Evolutionary conservation across 805 yeast species (phyloP).

Genomic region (Nakazawaea sp.): DNA sequence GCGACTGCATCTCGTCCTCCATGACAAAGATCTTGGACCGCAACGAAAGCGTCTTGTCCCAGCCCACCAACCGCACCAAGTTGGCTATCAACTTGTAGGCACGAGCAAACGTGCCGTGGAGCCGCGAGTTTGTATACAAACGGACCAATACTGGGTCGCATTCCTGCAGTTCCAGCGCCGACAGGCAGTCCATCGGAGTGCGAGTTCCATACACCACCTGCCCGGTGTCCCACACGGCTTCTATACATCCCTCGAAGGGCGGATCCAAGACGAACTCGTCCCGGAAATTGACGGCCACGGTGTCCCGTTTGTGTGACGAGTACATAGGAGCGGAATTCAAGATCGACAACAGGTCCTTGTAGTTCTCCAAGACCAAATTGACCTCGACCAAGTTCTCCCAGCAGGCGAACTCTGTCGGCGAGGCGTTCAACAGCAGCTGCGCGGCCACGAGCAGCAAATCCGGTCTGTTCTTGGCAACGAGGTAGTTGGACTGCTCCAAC

Average conservation of each 20-base stretch:
- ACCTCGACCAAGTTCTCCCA: slow-evolving; percentile 64
- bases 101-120: slow-evolving; percentile 45
- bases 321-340: slow-evolving; percentile 75
- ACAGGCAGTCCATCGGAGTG: slow-evolving; percentile 25
- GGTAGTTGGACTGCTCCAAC: slow-evolving; percentile 56
- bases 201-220: slow-evolving; percentile 27
- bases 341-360: slow-evolving; percentile 53
- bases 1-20: slow-evolving; percentile 52
- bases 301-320: slow-evolving; percentile 37
- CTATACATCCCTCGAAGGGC: slow-evolving; percentile 47
- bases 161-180: slow-evolving; percentile 27
- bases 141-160: slow-evolving; percentile 42
- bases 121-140: slow-evolving; percentile 40
- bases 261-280: slow-evolving; percentile 39
- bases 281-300: slow-evolving; percentile 34
- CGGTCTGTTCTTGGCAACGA: slow-evolving; percentile 45
- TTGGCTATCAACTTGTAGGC: slow-evolving; percentile 70
- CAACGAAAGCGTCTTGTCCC: slow-evolving; percentile 67
- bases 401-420: slow-evolving; percentile 71
- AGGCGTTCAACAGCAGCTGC: slow-evolving; percentile 48
- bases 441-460: slow-evolving; percentile 56
- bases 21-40: slow-evolving; percentile 75
- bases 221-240: slow-evolving; percentile 36
- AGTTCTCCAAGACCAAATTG: slow-evolving; percentile 50
- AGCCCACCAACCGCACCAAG: slow-evolving; percentile 64